phyloP scores from a whole-genome alignment of 768 basidiomycete genomes.

The Pholiota microspora region DNA sequence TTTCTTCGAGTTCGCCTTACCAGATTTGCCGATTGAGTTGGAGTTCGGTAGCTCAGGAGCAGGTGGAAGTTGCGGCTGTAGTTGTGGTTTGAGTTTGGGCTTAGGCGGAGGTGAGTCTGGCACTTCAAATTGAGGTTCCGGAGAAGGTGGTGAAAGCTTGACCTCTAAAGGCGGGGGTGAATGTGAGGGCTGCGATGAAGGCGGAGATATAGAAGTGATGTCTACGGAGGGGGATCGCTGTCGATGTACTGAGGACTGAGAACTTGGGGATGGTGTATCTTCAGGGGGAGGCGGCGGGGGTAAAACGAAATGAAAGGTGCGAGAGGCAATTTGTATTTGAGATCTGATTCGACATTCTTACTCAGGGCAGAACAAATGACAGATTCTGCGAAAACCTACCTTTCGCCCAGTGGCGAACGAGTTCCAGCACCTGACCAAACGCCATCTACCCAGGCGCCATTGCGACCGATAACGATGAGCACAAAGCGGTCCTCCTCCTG shows the following conservation, averaged over 20 bases:
- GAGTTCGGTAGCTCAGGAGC: constrained; percentile 62
- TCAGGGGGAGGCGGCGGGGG: constrained; percentile 83
- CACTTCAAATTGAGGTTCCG: constrained; percentile 38
- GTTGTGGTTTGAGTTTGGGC: constrained; percentile 27
- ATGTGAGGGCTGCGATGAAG: constrained; percentile 75
- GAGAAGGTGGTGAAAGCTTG: constrained; percentile 44
- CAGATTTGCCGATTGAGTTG: constrained; percentile 51
- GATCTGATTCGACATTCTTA: constrained; percentile 51
- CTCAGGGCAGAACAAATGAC: constrained; percentile 7
- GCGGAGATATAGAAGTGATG: constrained; percentile 78
- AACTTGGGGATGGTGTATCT: constrained; percentile 79
- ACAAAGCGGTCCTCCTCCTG: constrained; percentile 86
- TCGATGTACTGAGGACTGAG: constrained; percentile 64
- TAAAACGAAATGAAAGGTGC: constrained; percentile 95
- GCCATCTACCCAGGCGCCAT: constrained; percentile 98
- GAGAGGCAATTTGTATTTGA: constrained; percentile 95
- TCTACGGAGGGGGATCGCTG: constrained; percentile 81
- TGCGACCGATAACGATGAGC: constrained; percentile 89
- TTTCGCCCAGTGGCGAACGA: constrained; percentile 79
- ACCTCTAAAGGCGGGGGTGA: constrained; percentile 61
- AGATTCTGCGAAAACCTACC: constrained; percentile 39
- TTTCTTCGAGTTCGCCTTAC: constrained; percentile 58
- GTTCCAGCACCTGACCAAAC: constrained; percentile 92
- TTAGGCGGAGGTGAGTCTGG: constrained; percentile 30
- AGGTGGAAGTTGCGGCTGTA: constrained; percentile 38